Conservation (phyloP, 225 moss, liverwort and hornwort species). For the Physcomitrium patens region DNA sequence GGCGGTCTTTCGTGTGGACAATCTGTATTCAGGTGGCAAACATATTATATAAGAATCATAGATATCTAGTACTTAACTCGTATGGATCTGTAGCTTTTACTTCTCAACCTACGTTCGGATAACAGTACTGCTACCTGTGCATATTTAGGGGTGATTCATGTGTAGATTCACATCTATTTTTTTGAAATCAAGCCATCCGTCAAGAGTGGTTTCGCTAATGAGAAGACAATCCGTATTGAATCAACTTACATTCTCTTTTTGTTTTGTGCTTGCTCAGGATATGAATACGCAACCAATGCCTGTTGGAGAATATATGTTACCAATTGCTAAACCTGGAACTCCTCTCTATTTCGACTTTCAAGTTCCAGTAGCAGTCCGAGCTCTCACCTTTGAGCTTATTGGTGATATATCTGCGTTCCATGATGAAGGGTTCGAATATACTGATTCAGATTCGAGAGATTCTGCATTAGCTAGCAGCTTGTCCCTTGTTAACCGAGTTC, state of each 20-base stretch:
- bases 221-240: not conserved
- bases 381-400: conserved; percentile 78
- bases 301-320: conserved; percentile 75
- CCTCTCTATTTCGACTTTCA: conserved; percentile 88
- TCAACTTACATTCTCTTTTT: conserved; percentile 17
- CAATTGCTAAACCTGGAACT: conserved; percentile 78
- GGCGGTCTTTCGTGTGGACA: not conserved
- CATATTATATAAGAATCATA: not conserved
- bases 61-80: not conserved
- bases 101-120: not conserved
- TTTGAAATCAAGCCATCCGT: not conserved
- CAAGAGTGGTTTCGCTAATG: not conserved
- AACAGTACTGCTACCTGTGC: not conserved
- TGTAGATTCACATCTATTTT: not conserved
- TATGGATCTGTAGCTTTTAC: conserved; percentile 1
- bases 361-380: conserved; percentile 57
- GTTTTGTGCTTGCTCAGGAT: conserved; percentile 51
- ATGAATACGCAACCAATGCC: conserved; percentile 50
- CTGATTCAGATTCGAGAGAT: conserved; percentile 70
- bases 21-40: conserved; percentile 8
- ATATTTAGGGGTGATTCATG: conserved; percentile 1
- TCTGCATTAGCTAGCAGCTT: conserved; percentile 81
- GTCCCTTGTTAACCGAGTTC: conserved; percentile 82
- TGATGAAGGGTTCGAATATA: conserved; percentile 74
- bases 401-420: conserved; percentile 89